Conservation (phyloP, 2,329 filamentous ascomycete genomes). For the Triangularia verruculosa region DNA sequence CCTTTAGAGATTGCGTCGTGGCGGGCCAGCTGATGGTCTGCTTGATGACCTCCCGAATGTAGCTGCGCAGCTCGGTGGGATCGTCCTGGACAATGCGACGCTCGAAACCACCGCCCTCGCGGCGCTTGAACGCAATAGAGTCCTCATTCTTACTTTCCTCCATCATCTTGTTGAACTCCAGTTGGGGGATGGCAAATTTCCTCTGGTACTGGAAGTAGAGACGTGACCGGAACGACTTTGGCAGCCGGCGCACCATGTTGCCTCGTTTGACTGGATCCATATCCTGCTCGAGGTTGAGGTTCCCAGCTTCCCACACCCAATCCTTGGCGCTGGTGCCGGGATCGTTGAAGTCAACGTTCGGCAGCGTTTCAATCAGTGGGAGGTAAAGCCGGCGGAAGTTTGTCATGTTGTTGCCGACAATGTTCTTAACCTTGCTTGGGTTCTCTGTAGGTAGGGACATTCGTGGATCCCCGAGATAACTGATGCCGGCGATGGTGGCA, state of each 20-base stretch:
- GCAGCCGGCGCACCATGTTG: slow-evolving; percentile 94
- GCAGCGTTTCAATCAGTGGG: slow-evolving; percentile 82
- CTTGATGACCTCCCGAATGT: slow-evolving; percentile 73
- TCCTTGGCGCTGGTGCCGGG: slow-evolving; percentile 53
- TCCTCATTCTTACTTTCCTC: slow-evolving; percentile 70
- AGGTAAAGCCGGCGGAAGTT: slow-evolving; percentile 92
- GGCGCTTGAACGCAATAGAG: slow-evolving; percentile 63
- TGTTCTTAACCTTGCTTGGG: slow-evolving; percentile 88
- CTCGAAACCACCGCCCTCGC: slow-evolving; percentile 83
- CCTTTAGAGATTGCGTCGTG: slow-evolving; percentile 82
- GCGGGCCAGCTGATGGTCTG: slow-evolving; percentile 92
- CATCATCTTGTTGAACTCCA: slow-evolving; percentile 83
- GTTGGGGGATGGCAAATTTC: slow-evolving; percentile 79
- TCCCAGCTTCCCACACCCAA: slow-evolving; percentile 66
- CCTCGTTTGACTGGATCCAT: slow-evolving; percentile 88
- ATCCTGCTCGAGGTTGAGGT: slow-evolving; percentile 71
- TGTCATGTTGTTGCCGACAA: slow-evolving; percentile 84
- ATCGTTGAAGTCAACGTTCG: slow-evolving; percentile 79
- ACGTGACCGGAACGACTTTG: slow-evolving; percentile 79
- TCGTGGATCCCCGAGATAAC: slow-evolving; percentile 92
- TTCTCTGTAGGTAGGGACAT: slow-evolving; percentile 91
- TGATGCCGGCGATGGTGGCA: slow-evolving; percentile 85
- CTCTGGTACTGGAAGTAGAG: slow-evolving; percentile 94
- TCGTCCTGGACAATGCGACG: slow-evolving; percentile 73
- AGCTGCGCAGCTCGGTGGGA: slow-evolving; percentile 61